Evolutionary conservation across 805 yeast species (phyloP), one percentile per base, ranked within the genome.

Genomic region (Nakazawaea wyomingensis): DNA sequence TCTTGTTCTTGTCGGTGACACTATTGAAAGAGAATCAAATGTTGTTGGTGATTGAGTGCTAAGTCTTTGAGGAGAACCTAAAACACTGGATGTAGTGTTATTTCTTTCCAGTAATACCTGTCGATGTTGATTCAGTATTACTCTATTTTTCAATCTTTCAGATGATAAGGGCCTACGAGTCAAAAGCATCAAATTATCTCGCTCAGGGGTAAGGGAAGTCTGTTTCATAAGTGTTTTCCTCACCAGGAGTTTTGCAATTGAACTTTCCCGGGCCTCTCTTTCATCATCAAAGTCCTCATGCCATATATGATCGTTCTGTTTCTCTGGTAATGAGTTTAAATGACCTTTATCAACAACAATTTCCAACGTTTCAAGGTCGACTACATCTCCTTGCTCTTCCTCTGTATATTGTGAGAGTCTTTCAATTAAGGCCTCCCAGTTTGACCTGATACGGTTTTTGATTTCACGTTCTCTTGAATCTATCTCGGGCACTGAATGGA

Each of bases 271-370:
- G 16, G 30, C 41, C 26, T 55, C 58, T 33, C 51, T 50, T 37
- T 62, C 68, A 13, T 53, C 50, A 38, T 59, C 60, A 48, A 62
- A 61, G 44, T 62, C 58, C 8, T 54, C 53, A 1, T 62, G 53
- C 78, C 78, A 73, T 19, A 68, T 60, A 44, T 59, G 54, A 10
- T 59, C 56, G 13, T 50, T 51, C 10, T 49, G 34, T 14, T 47
- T 36, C 41, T 48, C 54, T 22, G 37, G 45, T 44, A 82, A 52
- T 2, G 80, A 72, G 44, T 73, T 60, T 18, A 85, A 51, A 58
- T 85, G 95, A 2, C 95, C 95, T 41, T 76, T 71, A 52, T 85
- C 89, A 26, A 66, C 73, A 1, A 80, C 57, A 1, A 85, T 72
- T 44, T 72, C 67, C 0, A 91, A 90, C 0, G 88, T 78, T 8